Conservation (phyloP, 2,329 filamentous ascomycete species). For the Volutella citrinella region DNA sequence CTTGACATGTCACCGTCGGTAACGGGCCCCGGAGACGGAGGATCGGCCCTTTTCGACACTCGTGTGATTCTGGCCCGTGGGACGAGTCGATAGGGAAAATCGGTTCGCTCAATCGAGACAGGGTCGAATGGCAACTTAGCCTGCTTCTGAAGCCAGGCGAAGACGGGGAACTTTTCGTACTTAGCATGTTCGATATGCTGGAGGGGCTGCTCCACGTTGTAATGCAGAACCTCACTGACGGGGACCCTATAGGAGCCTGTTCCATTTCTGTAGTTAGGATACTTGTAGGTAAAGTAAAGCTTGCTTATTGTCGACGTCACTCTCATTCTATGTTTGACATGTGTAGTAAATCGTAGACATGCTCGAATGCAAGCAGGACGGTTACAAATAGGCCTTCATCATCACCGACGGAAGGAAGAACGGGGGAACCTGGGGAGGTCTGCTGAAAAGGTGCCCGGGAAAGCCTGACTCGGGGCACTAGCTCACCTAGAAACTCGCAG, state of each 20-base stretch:
- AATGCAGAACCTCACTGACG: conserved; percentile 40
- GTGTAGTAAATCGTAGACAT: conserved; percentile 12
- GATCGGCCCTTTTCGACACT: conserved; percentile 2
- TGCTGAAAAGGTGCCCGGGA: too few species aligned
- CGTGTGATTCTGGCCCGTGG: conserved; percentile 18
- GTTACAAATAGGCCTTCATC: conserved; percentile 25
- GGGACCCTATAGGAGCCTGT: conserved; percentile 39
- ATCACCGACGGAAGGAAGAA: conserved; percentile 1
- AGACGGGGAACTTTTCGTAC: conserved; percentile 32
- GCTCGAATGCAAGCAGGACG: conserved; percentile 26
- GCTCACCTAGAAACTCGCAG: too few species aligned
- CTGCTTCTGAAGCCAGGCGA: conserved; percentile 31
- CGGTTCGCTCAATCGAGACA: conserved; percentile 23
- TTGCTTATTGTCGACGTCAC: conserved; percentile 21
- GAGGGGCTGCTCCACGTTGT: conserved; percentile 41
- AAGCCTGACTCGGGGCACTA: too few species aligned
- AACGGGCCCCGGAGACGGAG: conserved; percentile 3
- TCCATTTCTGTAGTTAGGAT: conserved; percentile 26
- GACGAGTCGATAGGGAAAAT: conserved; percentile 27
- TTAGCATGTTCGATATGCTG: conserved; percentile 29
- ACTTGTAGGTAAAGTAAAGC: conserved; percentile 32
- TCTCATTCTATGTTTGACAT: conserved; percentile 21
- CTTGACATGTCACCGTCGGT: conserved; percentile 16
- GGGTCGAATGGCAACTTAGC: conserved; percentile 25
- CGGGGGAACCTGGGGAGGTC: too few species aligned